Percentiles rank a stretch among this genome's conserved stretches.
Conservation (phyloP, 2,329 filamentous ascomycete species). For the Ophiosphaerella herpotricha region DNA sequence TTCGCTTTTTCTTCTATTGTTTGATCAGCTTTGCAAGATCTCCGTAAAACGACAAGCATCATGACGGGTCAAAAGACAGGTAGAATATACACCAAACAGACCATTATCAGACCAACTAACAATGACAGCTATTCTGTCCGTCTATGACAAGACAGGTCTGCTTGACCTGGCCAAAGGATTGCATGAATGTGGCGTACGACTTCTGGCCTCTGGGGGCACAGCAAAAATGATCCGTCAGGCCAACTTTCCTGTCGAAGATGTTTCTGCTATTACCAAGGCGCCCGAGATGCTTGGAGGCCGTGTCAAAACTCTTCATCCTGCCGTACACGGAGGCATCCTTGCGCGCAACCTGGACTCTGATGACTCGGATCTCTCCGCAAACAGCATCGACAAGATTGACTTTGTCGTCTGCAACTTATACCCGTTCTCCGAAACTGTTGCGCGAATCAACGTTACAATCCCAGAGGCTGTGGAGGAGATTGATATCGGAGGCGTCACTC, state of each 20-base stretch:
- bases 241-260: constrained; percentile 95
- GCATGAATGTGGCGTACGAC: constrained; percentile 49
- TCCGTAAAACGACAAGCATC: constrained; percentile 13
- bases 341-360: constrained; percentile 93
- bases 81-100: constrained; percentile 15
- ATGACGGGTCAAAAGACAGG: constrained; percentile 47
- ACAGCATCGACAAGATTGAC: constrained; percentile 50
- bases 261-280: constrained; percentile 91
- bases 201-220: constrained; percentile 93
- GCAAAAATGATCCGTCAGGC: constrained; percentile 96
- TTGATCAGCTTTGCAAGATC: background rate
- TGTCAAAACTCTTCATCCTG: constrained; percentile 95
- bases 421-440: constrained; percentile 97
- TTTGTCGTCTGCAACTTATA: constrained; percentile 88
- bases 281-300: constrained; percentile 94
- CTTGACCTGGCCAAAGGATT: constrained; percentile 47
- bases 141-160: constrained; percentile 91
- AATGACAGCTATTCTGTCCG: constrained; percentile 80
- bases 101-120: background rate
- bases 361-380: constrained; percentile 81
- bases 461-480: constrained; percentile 98
- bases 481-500: constrained; percentile 93
- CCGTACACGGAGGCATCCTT: constrained; percentile 82
- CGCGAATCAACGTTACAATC: constrained; percentile 96
- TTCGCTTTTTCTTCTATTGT: background rate